phyloP scores from a whole-genome alignment of 1,284 basidiomycete genomes.

The Apiotrichum gracile region DNA sequence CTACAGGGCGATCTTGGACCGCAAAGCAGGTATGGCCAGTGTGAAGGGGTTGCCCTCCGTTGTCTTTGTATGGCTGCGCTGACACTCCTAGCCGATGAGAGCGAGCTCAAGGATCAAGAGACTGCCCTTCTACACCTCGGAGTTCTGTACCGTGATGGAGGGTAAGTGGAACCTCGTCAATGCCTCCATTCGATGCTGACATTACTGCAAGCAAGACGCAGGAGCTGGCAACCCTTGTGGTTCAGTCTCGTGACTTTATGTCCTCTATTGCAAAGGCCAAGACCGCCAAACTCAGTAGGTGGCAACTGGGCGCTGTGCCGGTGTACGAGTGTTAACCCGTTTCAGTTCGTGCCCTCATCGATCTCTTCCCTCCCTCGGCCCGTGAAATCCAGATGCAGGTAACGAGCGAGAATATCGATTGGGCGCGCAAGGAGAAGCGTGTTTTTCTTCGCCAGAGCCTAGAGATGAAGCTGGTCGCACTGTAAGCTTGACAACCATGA shows the following conservation, averaged over 20 bases:
- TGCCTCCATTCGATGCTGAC: neutral
- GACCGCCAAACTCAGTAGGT: constrained; percentile 89
- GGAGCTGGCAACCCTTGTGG: constrained; percentile 80
- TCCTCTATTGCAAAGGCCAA: constrained; percentile 95
- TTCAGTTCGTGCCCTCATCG: constrained; percentile 87
- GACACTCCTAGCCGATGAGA: constrained; percentile 50
- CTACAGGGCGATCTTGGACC: constrained; percentile 31
- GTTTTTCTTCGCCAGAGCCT: constrained; percentile 94
- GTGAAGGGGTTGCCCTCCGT: neutral
- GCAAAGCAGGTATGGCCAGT: constrained; percentile 28
- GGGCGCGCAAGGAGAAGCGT: constrained; percentile 87
- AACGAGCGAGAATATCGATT: constrained; percentile 82
- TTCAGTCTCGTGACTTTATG: constrained; percentile 82
- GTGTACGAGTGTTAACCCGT: neutral
- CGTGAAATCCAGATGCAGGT: constrained; percentile 77
- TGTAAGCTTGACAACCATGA: constrained; percentile 54
- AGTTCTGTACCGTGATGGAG: constrained; percentile 77
- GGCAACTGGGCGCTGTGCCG: no score
- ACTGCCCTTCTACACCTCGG: constrained; percentile 79
- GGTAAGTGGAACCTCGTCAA: constrained; percentile 54
- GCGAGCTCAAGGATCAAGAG: constrained; percentile 73
- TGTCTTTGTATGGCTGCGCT: constrained; percentile 1
- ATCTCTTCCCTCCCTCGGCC: constrained; percentile 75
- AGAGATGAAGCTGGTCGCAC: constrained; percentile 77
- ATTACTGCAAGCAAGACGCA: constrained; percentile 63